Conservation (phyloP, 2,329 filamentous ascomycete species). For the Calonectria multiphialidica region DNA sequence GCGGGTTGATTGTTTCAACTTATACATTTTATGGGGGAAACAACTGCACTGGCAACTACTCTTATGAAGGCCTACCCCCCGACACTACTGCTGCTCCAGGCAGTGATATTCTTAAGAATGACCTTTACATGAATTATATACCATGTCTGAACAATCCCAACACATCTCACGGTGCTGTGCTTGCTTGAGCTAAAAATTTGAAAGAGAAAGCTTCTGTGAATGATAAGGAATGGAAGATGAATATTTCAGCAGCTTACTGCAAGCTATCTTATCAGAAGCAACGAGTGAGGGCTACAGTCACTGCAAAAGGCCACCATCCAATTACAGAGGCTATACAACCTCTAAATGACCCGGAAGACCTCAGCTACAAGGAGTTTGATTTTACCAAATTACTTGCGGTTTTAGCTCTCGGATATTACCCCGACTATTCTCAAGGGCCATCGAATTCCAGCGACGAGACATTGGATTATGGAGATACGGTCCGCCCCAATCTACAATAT, state of each 20-base stretch:
- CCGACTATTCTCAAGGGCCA: no score
- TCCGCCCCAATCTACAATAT: no score
- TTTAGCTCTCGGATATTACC: no score
- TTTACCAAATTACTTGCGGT: neutral
- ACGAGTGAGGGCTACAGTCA: neutral
- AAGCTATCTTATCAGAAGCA: slow-evolving; percentile 1
- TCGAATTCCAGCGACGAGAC: no score
- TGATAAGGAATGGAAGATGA: neutral
- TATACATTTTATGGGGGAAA: neutral
- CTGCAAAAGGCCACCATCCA: neutral
- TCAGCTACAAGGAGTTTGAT: neutral
- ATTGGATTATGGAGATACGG: no score
- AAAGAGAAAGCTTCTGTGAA: neutral
- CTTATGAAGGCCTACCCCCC: neutral
- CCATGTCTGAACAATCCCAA: neutral
- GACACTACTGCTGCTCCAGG: neutral
- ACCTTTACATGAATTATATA: neutral
- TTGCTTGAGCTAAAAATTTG: neutral
- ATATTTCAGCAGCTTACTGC: neutral
- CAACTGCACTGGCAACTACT: neutral
- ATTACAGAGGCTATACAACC: neutral
- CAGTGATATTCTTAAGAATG: neutral
- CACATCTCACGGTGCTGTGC: neutral
- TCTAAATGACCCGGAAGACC: neutral
- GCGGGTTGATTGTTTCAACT: no score